These are phyloP conservation scores for Phytopythium kandeliae DNA, from an alignment of 352 stramenopile genomes.

Conservation along the genomic window DNA sequence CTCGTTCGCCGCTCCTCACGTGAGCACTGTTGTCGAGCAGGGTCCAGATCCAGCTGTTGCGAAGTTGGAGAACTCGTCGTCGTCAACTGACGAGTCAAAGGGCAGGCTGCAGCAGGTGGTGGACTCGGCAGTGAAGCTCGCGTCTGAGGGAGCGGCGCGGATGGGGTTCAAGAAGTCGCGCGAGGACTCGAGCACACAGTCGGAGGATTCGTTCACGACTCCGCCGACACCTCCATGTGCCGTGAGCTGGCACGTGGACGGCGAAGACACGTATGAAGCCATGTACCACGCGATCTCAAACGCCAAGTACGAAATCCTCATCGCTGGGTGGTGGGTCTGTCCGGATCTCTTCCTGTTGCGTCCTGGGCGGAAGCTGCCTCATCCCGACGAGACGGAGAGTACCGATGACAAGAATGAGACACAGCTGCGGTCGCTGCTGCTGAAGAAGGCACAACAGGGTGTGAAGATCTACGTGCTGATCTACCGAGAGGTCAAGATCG, in stretches of 20 bases:
- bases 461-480: slow-evolving; percentile 90
- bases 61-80: slow-evolving; percentile 22
- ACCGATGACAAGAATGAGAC: slow-evolving; percentile 56
- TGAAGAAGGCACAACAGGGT: slow-evolving; percentile 71
- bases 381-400: slow-evolving; percentile 18
- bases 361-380: slow-evolving; percentile 45
- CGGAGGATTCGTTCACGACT: slow-evolving; percentile 42
- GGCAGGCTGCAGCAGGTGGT: slow-evolving; percentile 23
- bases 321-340: slow-evolving; percentile 89
- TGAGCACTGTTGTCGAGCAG: slow-evolving; percentile 30
- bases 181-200: slow-evolving; percentile 57
- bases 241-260: slow-evolving; percentile 84
- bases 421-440: slow-evolving; percentile 68
- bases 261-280: slow-evolving; percentile 78
- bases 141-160: slow-evolving; percentile 16
- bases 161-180: slow-evolving; percentile 18
- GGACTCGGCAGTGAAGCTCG: slow-evolving; percentile 27
- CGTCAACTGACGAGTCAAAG: slow-evolving; percentile 10
- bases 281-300: slow-evolving; percentile 85
- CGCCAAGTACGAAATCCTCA: slow-evolving; percentile 87
- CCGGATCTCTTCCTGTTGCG: slow-evolving; percentile 81
- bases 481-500: slow-evolving; percentile 87
- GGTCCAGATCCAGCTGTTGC: slow-evolving; percentile 14
- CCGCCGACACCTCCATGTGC: slow-evolving; percentile 38
- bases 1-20: slow-evolving; percentile 68